These are phyloP conservation scores for Cicer chorassanicum DNA, from an alignment of 306 rosid genomes.

Conservation along the genomic window DNA sequence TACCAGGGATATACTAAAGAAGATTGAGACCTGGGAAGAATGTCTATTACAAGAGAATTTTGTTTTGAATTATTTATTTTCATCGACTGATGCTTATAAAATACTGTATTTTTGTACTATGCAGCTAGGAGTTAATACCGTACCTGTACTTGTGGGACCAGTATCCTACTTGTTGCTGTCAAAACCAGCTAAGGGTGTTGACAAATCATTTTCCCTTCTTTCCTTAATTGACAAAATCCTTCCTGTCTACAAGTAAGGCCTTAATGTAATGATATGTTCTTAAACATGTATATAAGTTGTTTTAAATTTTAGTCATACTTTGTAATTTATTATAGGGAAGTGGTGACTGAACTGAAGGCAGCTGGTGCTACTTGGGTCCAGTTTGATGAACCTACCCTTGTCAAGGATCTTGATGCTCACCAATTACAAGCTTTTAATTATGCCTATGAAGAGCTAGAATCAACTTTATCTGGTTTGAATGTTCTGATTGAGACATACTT, in stretches of 20 bases:
- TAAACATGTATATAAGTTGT: conserved; percentile 11
- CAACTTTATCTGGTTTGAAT: conserved; percentile 70
- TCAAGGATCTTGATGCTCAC: conserved; percentile 71
- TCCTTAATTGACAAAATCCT: conserved; percentile 70
- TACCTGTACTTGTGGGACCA: conserved; percentile 86
- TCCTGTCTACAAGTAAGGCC: conserved; percentile 70
- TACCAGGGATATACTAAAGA: conserved; percentile 11
- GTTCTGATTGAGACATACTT: conserved; percentile 79
- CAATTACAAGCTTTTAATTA: conserved; percentile 68
- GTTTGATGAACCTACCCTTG: conserved; percentile 86
- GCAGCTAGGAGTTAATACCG: conserved; percentile 80
- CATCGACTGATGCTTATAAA: not conserved
- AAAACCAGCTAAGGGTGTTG: conserved; percentile 79
- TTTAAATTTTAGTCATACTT: conserved; percentile 19
- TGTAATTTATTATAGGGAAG: conserved; percentile 62
- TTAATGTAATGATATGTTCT: conserved; percentile 6
- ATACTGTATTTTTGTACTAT: conserved; percentile 8
- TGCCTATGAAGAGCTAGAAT: conserved; percentile 69
- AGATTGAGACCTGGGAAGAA: conserved; percentile 10
- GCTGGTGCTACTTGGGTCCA: conserved; percentile 89
- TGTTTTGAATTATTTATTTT: not conserved
- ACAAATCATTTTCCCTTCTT: conserved; percentile 65
- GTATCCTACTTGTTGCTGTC: conserved; percentile 84
- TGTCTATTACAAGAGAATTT: not conserved
- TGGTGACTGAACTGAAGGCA: conserved; percentile 73